A percentile compares a stretch with the other conserved stretches of the same genome.
These are phyloP conservation scores for Magnusiomyces paraingens DNA, from an alignment of 1,139 yeast genomes.

Conservation along the genomic window DNA sequence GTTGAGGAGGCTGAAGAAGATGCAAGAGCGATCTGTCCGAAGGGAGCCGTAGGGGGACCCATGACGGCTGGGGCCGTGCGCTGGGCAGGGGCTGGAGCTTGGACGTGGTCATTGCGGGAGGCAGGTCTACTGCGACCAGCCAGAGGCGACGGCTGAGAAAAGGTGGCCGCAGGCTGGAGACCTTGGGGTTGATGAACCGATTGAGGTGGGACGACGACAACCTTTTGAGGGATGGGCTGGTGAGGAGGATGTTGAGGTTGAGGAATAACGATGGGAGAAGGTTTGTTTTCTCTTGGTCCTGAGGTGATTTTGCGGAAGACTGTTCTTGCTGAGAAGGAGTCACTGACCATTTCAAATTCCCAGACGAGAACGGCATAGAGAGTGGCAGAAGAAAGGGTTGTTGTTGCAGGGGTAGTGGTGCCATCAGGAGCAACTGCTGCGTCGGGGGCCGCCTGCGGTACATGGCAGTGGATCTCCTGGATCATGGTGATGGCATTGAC, in stretches of 20 bases:
- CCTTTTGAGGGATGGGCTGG: not conserved
- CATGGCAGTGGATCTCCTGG: constrained; percentile 29
- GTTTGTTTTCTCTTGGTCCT: constrained; percentile 2
- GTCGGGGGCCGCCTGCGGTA: constrained; percentile 11
- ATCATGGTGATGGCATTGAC: constrained; percentile 32
- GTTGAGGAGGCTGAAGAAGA: constrained; percentile 1
- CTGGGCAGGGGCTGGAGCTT: not conserved
- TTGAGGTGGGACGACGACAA: not conserved
- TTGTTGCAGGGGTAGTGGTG: not conserved
- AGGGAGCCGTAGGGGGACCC: not conserved
- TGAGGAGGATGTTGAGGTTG: constrained; percentile 1
- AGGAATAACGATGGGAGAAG: constrained; percentile 1
- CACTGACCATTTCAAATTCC: constrained; percentile 34
- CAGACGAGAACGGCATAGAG: constrained; percentile 29
- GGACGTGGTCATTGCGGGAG: constrained; percentile 6
- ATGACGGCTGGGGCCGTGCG: constrained; percentile 3
- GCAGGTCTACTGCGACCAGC: constrained; percentile 10
- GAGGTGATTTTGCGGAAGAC: constrained; percentile 25
- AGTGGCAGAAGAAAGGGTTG: constrained; percentile 2
- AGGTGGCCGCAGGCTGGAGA: not conserved
- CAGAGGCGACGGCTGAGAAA: constrained; percentile 6
- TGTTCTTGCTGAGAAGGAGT: constrained; percentile 33
- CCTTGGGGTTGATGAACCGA: not conserved
- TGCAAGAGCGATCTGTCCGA: not conserved
- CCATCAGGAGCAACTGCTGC: constrained; percentile 4